These are phyloP conservation scores for Hypocrella siamensis DNA, from an alignment of 2,329 filamentous ascomycete genomes.

Conservation along the genomic window DNA sequence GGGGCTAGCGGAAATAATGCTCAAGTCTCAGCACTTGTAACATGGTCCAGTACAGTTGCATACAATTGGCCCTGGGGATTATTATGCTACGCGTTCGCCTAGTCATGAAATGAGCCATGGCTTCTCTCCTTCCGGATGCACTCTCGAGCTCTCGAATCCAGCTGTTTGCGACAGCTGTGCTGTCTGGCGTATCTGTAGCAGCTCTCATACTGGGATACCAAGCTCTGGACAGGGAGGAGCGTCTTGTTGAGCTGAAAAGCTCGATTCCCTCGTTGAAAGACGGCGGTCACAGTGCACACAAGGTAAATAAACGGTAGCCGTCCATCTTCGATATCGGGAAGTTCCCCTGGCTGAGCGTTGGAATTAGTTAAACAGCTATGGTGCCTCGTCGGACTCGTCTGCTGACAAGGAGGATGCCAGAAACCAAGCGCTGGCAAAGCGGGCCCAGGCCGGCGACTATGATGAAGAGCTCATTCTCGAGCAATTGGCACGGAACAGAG, in stretches of 20 bases:
- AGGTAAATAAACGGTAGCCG: conserved; percentile 6
- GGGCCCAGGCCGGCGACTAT: conserved; percentile 47
- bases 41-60: no score
- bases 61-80: no score
- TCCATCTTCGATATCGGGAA: background rate
- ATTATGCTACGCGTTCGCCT: no score
- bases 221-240: conserved; percentile 36
- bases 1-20: no score
- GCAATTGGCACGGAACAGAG: conserved; percentile 82
- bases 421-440: conserved; percentile 39
- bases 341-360: conserved; percentile 2
- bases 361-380: conserved; percentile 42
- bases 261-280: conserved; percentile 31
- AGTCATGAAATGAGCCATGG: conserved; percentile 16
- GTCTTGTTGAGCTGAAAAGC: conserved; percentile 39
- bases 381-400: conserved; percentile 30
- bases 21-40: no score
- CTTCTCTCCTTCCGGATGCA: conserved; percentile 27
- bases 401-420: conserved; percentile 45
- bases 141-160: conserved; percentile 37
- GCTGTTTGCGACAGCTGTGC: conserved; percentile 54
- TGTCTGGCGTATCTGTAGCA: conserved; percentile 45
- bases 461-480: conserved; percentile 78
- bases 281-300: conserved; percentile 7
- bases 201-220: conserved; percentile 48